Evolutionary conservation across 1,284 basidiomycete species (phyloP), one percentile per base, ranked within the genome.

Genomic region (Inonotus obliquus): DNA sequence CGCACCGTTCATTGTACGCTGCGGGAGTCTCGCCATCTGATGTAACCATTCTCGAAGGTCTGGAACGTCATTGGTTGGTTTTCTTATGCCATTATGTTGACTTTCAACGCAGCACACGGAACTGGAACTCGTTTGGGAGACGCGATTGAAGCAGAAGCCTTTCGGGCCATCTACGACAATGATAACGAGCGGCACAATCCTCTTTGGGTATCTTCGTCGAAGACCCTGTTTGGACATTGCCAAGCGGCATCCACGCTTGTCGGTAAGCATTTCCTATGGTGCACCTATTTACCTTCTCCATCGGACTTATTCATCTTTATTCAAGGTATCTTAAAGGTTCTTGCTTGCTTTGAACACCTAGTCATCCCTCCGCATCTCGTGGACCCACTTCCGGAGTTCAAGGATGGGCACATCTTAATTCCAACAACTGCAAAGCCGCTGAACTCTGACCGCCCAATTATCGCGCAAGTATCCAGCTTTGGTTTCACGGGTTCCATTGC

Each of bases 221-320:
- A 67, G 39, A 67, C 66, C 4, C 29, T 67, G 21, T 54, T 67
- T 14, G 66, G 65, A 1, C 66, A 67, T 55, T 62, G 62, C 29
- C 65, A 67, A 14, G 65, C 57, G 25, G 58, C 66, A 14, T 62
- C 66, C 3, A 51, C 54, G 19, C 51, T 65, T 41, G 65, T 65
- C 32, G 66, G 66, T 67, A 17, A 14, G 65, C 27, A 45, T 27
- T n/a, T 19, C 10, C 3, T 29, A 6, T 9, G 38, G 17, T 9
- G 5, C 54, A 41, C 2, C 14, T 21, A 54, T 29, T 23, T 11
- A 19, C 13, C 32, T 32, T 4, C 32, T 4, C 32, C 9, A 9
- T 4, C 10, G 2, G 39, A 35, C 47, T 54, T 3, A n/a, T 23
- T n/a, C 5, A 5, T 45, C 14, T 19, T 54, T 19, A n/a, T 60